Conservation (phyloP, 306 rosid genomes). For the Casuarina glauca region DNA sequence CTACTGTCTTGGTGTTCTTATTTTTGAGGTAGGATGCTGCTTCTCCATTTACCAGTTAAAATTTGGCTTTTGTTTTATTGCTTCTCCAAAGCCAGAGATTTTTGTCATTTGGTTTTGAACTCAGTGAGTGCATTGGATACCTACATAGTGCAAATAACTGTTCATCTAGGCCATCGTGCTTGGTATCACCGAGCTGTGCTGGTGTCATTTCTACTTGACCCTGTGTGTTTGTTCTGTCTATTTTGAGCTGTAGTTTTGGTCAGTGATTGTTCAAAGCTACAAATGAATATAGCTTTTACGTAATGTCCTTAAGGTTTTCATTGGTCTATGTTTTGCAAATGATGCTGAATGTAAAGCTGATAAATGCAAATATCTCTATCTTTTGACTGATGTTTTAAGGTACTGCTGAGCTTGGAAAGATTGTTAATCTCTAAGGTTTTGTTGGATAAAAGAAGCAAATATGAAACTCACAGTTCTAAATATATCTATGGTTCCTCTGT, state of each 20-base stretch:
- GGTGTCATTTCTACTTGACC: background rate
- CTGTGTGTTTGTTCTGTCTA: background rate
- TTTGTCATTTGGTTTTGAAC: background rate
- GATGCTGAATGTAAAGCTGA: background rate
- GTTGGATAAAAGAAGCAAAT: background rate
- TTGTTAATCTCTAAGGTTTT: background rate
- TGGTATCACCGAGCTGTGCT: background rate
- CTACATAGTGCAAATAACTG: background rate
- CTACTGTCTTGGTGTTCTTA: conserved; percentile 81
- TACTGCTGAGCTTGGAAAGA: background rate
- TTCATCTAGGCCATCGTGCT: background rate
- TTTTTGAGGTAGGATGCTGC: conserved; percentile 75
- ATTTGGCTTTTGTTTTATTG: conserved; percentile 17
- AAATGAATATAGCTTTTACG: background rate
- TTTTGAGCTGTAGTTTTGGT: background rate
- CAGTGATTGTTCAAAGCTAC: background rate
- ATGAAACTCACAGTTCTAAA: background rate
- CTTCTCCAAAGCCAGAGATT: conserved; percentile 19
- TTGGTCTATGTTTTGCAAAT: background rate
- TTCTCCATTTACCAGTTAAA: conserved; percentile 21
- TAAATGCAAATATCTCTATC: background rate
- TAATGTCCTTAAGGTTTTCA: background rate
- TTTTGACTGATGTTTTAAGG: background rate
- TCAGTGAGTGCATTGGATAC: background rate
- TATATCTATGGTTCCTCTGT: background rate